A percentile compares a stretch with the other conserved stretches of the same genome.
phyloP scores from a whole-genome alignment of 2,329 filamentous ascomycete genomes.

The Colletotrichum magnum region DNA sequence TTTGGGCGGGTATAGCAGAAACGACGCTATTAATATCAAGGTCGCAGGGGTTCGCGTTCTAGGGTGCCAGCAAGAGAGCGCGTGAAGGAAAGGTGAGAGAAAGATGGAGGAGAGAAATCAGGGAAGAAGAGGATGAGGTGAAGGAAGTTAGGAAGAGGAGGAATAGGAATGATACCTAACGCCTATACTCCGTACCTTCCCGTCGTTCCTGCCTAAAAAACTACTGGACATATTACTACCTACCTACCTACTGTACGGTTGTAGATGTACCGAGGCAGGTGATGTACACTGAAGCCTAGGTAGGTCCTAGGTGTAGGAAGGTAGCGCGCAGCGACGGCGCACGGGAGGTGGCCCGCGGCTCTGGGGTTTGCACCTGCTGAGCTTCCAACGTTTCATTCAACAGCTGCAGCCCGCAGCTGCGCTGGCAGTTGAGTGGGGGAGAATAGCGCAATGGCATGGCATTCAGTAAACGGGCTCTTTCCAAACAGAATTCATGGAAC shows the following conservation, averaged over 20 bases:
- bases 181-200: no score
- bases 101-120: neutral
- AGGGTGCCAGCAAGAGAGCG: constrained; percentile 25
- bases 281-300: neutral
- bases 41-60: constrained; percentile 23
- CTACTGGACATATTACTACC: no score
- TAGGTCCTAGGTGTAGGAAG: no score
- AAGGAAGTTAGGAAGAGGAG: constrained; percentile 12
- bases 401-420: constrained; percentile 6
- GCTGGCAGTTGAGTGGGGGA: constrained; percentile 31
- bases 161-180: neutral
- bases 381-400: constrained; percentile 25
- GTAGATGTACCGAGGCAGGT: neutral
- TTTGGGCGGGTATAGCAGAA: constrained; percentile 37
- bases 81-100: constrained; percentile 24
- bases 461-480: constrained; percentile 7
- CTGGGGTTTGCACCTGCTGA: constrained; percentile 25
- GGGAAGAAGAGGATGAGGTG: neutral
- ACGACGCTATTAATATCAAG: constrained; percentile 32
- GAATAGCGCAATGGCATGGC: neutral
- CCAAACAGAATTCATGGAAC: neutral
- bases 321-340: constrained; percentile 27
- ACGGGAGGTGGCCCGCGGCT: constrained; percentile 29
- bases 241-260: neutral
- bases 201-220: no score